Evolutionary conservation across 2,329 filamentous ascomycete species (phyloP).

Genomic region (Diaporthe sp.): DNA sequence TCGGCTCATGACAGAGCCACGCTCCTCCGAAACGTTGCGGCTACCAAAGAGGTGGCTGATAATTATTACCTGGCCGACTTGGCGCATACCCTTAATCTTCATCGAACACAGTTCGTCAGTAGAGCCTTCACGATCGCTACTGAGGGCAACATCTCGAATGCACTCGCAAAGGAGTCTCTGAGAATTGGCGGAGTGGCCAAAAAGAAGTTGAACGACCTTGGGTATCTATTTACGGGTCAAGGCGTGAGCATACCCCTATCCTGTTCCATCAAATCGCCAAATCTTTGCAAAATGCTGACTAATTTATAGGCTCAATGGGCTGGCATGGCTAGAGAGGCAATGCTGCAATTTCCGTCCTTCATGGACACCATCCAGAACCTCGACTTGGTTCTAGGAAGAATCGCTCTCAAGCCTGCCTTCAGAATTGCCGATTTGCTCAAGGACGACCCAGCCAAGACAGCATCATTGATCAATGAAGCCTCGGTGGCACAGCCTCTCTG

Average conservation of each 20-base stretch:
- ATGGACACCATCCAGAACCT: background rate
- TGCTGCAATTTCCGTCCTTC: background rate
- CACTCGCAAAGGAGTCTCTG: background rate
- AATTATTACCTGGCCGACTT: background rate
- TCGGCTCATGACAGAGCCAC: background rate
- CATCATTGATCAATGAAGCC: background rate
- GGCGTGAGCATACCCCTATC: background rate
- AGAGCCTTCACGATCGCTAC: conserved; percentile 6
- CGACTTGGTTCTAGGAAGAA: background rate
- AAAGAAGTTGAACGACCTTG: background rate
- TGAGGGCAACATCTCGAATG: background rate
- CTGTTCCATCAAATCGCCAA: background rate
- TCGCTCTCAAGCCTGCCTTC: background rate
- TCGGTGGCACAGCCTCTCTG: conserved; percentile 3
- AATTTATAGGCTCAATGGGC: background rate
- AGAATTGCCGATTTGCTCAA: too few relatives aligned
- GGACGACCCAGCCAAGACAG: too few relatives aligned
- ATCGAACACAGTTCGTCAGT: background rate
- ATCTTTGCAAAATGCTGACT: too few relatives aligned
- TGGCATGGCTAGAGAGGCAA: background rate
- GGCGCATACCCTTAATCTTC: background rate
- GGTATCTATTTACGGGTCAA: background rate
- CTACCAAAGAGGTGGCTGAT: conserved; percentile 5
- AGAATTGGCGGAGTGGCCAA: background rate
- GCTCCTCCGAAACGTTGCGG: background rate